These are phyloP conservation scores for Fusarium illudens DNA, from an alignment of 2,329 filamentous ascomycete genomes.

Conservation along the genomic window DNA sequence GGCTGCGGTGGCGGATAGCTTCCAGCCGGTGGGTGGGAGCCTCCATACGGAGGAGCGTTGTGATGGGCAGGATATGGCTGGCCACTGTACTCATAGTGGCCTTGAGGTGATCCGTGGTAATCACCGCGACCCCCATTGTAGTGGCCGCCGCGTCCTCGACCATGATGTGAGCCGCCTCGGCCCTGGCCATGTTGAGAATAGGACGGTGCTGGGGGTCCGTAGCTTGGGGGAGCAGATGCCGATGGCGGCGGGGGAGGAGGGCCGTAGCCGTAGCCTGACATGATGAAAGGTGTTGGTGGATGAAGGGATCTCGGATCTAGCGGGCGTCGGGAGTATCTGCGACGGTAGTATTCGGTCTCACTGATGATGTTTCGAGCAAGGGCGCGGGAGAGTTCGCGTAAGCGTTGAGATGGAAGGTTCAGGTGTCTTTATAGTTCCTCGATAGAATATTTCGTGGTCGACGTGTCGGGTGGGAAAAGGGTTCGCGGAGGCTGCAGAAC, in stretches of 20 bases:
- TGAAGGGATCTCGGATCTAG: not conserved
- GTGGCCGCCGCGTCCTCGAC: conserved; percentile 53
- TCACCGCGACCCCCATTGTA: conserved; percentile 51
- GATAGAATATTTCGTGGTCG: not conserved
- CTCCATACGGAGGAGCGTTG: conserved; percentile 43
- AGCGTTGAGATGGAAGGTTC: not conserved
- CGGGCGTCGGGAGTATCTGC: not conserved
- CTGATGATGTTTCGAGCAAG: not conserved
- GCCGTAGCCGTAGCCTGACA: conserved; percentile 64
- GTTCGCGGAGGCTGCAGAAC: not conserved
- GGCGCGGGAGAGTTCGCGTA: not conserved
- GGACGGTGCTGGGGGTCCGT: conserved; percentile 50
- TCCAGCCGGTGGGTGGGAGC: conserved; percentile 48
- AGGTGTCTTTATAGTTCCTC: not conserved
- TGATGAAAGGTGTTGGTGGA: conserved; percentile 33
- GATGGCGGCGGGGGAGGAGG: conserved; percentile 61
- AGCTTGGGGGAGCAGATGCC: conserved; percentile 47
- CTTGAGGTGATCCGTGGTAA: conserved; percentile 50
- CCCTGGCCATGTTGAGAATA: conserved; percentile 50
- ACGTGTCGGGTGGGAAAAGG: not conserved
- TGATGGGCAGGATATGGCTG: conserved; percentile 50
- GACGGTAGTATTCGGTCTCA: not conserved
- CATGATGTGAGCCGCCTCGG: conserved; percentile 49
- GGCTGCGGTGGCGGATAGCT: conserved; percentile 51
- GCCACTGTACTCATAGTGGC: conserved; percentile 55